Evolutionary conservation across 305 asterid genomes (phyloP), one percentile per base, ranked within the genome.

Genomic region (Lippia alba): DNA sequence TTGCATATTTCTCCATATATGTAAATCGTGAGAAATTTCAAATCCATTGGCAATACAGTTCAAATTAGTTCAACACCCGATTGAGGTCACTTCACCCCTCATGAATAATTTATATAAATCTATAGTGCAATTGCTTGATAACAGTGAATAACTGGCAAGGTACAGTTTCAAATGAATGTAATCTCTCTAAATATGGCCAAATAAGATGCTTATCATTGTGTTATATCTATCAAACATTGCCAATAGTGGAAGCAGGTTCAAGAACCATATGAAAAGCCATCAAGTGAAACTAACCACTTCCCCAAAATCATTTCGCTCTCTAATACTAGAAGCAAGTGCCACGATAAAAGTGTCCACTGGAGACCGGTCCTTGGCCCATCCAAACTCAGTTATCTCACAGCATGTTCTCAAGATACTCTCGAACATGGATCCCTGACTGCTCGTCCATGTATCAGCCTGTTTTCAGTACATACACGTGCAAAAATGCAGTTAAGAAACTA

Each of bases 341-440:
- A 86, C 80, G 61, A 95, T 92, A 81, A 95, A 95, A 30, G 99
- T 89, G 77, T 92, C 99, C 74, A 95, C 83, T 16, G 99, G 98
- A 63, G 98, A 83, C 74, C 97, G 80, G 66, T 95, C 98, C 83
- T 82, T 92, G 53, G 76, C 74, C 98, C 98, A 90, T 80, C 97
- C 98, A 79, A 86, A 88, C 69, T 90, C 92, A 80, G 92, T 86
- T 54, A 95, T 84, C 83, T 92, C 97, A 73, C 97, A 89, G 82
- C 96, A 85, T 62, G 99, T 86, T 85, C 82, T 92, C 87, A 95
- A 71, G 76, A 95, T 87, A 71, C 97, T 89, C 76, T 80, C 87
- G 70, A 89, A 90, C 99, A 92, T 92, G 76, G 89, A 80, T 68
- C 96, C 98, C 72, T 85, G 97, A 83, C 82, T 87, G 84, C 81